These are phyloP conservation scores for Xanthoconium purpureum DNA, from an alignment of 768 basidiomycete genomes.

Conservation along the genomic window DNA sequence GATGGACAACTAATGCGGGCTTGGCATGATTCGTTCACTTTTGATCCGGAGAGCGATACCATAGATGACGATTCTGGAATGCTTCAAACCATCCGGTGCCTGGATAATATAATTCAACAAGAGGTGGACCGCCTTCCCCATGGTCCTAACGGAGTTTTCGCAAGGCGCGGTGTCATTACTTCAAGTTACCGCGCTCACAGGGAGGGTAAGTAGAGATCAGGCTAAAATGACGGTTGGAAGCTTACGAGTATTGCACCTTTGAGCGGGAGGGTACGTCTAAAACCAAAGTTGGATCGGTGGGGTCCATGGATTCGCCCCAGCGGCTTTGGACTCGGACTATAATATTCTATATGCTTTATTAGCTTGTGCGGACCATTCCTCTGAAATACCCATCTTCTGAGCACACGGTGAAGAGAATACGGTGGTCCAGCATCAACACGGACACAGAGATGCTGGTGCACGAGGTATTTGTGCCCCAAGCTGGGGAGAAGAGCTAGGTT, in stretches of 20 bases:
- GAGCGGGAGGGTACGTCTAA: background rate
- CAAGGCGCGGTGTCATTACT: conserved; percentile 4
- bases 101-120: background rate
- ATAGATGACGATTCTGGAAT: background rate
- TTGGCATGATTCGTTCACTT: background rate
- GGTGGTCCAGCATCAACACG: background rate
- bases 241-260: conserved; percentile 1
- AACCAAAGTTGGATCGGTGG: background rate
- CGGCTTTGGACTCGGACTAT: background rate
- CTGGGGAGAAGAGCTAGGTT: background rate
- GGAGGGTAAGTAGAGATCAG: background rate
- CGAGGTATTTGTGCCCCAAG: background rate
- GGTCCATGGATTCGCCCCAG: background rate
- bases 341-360: background rate
- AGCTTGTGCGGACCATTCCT: background rate
- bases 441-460: background rate
- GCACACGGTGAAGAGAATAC: background rate
- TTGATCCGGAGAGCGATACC: background rate
- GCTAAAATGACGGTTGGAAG: background rate
- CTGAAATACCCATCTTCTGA: background rate
- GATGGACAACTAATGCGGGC: background rate
- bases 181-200: background rate
- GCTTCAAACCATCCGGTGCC: background rate
- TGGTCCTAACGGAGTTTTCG: background rate
- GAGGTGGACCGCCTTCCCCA: background rate